Percentiles rank a stretch among this genome's conserved stretches.
These are phyloP conservation scores for Colletotrichum tamarilloi DNA, from an alignment of 2,329 filamentous ascomycete genomes.

Conservation along the genomic window DNA sequence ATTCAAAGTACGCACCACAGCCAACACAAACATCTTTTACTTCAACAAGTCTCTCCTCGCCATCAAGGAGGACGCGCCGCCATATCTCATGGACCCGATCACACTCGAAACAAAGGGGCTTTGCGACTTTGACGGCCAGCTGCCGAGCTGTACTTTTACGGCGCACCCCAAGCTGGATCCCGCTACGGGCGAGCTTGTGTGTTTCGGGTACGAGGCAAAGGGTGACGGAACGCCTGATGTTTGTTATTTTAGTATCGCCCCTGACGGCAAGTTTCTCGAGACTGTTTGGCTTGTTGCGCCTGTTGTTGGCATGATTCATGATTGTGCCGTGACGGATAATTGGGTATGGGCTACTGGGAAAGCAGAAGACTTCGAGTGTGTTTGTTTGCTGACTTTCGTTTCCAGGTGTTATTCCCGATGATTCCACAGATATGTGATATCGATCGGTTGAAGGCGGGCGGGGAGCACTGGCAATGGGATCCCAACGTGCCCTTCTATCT, in stretches of 20 bases:
- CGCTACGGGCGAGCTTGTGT: conserved; percentile 51
- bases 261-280: conserved; percentile 44
- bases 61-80: conserved; percentile 58
- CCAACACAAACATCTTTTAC: conserved; percentile 64
- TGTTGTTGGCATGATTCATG: conserved; percentile 53
- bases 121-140: conserved; percentile 55
- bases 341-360: conserved; percentile 41
- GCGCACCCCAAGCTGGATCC: conserved; percentile 57
- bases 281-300: conserved; percentile 48
- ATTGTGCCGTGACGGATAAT: conserved; percentile 53
- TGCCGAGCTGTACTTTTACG: conserved; percentile 50
- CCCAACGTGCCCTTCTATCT: conserved; percentile 25
- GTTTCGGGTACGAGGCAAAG: conserved; percentile 54
- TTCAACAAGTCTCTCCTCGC: conserved; percentile 60
- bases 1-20: conserved; percentile 47
- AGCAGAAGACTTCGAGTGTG: background rate
- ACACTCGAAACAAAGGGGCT: conserved; percentile 54
- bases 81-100: conserved; percentile 52
- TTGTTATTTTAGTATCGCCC: conserved; percentile 46
- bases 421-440: conserved; percentile 27
- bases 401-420: conserved; percentile 21
- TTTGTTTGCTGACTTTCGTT: no score
- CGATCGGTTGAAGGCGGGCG: conserved; percentile 46
- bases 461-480: conserved; percentile 53
- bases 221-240: conserved; percentile 52